Percentiles rank a stretch among this genome's conserved stretches.
Evolutionary conservation across 2,329 filamentous ascomycete genomes (phyloP).

Genomic region (Rhinocladiella similis): DNA sequence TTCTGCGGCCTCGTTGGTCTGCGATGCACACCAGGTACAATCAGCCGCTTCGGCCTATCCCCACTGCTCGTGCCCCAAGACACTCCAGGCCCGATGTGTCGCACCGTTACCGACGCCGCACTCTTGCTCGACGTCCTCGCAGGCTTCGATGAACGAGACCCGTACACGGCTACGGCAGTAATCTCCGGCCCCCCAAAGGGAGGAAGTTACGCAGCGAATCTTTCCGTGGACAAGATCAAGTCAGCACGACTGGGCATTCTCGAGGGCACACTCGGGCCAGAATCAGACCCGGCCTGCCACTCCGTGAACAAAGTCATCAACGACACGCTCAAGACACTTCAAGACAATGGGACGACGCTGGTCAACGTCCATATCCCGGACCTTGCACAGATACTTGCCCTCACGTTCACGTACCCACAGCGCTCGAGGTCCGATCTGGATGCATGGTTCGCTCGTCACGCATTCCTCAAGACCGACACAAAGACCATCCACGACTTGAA

Average conservation of each 20-base stretch:
- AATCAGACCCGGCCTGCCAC: constrained; percentile 3
- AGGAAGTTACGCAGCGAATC: constrained; percentile 10
- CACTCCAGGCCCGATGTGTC: constrained; percentile 18
- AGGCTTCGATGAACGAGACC: constrained; percentile 17
- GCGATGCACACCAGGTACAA: constrained; percentile 51
- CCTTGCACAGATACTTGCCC: constrained; percentile 1
- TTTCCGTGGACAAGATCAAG: constrained; percentile 8
- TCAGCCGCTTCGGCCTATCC: constrained; percentile 47
- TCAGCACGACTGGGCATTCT: constrained; percentile 13
- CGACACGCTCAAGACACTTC: constrained; percentile 6
- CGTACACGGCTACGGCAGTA: constrained; percentile 11
- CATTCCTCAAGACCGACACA: constrained; percentile 10
- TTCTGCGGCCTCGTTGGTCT: constrained; percentile 45
- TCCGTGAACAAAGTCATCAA: constrained; percentile 13
- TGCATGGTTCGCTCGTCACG: constrained; percentile 10
- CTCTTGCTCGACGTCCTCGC: constrained; percentile 14
- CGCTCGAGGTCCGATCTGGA: constrained; percentile 20
- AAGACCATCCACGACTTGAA: constrained; percentile 9
- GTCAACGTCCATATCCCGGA: constrained; percentile 14
- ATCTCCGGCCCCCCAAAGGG: constrained; percentile 6
- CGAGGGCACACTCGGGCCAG: constrained; percentile 7
- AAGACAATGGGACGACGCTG: constrained; percentile 8
- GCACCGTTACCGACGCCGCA: constrained; percentile 16
- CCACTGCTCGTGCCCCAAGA: constrained; percentile 18
- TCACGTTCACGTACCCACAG: constrained; percentile 10